Evolutionary conservation across 352 stramenopile genomes (phyloP).

Genomic region (Globisporangium megalacanthum): DNA sequence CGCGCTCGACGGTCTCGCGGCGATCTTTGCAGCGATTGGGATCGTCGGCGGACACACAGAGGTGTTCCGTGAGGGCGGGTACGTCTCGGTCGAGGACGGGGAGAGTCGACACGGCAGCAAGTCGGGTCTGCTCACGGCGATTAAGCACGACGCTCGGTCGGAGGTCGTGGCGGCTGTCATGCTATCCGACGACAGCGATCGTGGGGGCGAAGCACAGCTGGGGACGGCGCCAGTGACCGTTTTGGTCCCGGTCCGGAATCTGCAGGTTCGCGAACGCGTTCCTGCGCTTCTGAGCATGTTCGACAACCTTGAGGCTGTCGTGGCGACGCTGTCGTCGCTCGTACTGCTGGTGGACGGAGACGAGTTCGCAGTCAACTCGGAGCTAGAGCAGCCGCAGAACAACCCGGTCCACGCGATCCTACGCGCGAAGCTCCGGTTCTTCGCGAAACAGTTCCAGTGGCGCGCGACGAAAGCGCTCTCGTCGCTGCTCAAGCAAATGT

Average conservation of each 20-base stretch:
- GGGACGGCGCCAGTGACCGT: slow-evolving; percentile 10
- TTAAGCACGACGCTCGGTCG: slow-evolving; percentile 34
- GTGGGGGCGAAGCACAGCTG: background rate
- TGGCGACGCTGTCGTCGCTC: slow-evolving; percentile 47
- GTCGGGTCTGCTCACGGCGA: slow-evolving; percentile 25
- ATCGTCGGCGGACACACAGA: slow-evolving; percentile 74
- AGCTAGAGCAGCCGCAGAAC: slow-evolving; percentile 64
- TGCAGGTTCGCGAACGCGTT: slow-evolving; percentile 68
- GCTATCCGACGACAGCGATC: slow-evolving; percentile 1
- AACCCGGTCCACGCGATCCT: slow-evolving; percentile 55
- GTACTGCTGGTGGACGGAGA: slow-evolving; percentile 34
- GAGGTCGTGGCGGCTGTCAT: slow-evolving; percentile 30
- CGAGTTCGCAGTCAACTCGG: slow-evolving; percentile 21
- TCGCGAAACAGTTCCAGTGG: slow-evolving; percentile 81
- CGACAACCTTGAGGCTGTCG: slow-evolving; percentile 49
- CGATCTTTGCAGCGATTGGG: slow-evolving; percentile 57
- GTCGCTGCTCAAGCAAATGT: slow-evolving; percentile 66
- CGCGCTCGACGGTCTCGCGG: slow-evolving; percentile 47
- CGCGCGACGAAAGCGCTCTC: slow-evolving; percentile 66
- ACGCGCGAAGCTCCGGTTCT: slow-evolving; percentile 48
- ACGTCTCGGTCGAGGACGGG: slow-evolving; percentile 44
- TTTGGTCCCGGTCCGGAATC: slow-evolving; percentile 36
- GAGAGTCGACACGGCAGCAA: slow-evolving; percentile 22
- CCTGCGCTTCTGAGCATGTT: slow-evolving; percentile 77
- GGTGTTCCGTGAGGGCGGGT: slow-evolving; percentile 56